A percentile compares a stretch with the other conserved stretches of the same genome.
Evolutionary conservation across 208 protist genomes (phyloP).

Genomic region (Leishmania lainsoni): DNA sequence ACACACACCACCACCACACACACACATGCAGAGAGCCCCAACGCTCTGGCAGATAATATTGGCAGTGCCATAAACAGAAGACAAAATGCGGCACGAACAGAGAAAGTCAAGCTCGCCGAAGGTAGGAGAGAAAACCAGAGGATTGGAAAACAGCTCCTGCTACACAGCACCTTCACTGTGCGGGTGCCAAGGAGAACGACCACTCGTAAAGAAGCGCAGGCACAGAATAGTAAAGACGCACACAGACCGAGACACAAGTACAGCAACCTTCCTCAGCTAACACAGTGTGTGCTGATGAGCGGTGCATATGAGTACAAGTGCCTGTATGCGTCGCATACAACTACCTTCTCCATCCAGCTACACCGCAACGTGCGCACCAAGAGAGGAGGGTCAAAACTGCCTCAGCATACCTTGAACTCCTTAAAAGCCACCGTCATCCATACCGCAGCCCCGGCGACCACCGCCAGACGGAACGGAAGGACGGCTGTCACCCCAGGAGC

Average conservation of each 20-base stretch:
- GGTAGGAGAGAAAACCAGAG: background rate
- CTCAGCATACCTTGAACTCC: background rate
- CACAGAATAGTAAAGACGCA: background rate
- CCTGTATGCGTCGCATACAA: background rate
- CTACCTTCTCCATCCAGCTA: background rate
- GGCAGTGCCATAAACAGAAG: background rate
- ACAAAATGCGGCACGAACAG: background rate
- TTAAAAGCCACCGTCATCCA: slow-evolving; percentile 85
- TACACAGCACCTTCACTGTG: background rate
- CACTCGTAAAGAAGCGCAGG: background rate
- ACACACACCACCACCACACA: slow-evolving; percentile 8
- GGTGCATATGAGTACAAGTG: background rate
- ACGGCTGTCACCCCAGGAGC: slow-evolving; percentile 27
- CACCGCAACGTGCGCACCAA: background rate
- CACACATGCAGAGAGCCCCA: background rate
- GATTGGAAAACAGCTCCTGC: too few relatives aligned
- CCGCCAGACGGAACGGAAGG: slow-evolving; percentile 15
- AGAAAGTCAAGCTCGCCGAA: background rate
- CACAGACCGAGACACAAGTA: background rate
- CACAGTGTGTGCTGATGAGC: background rate
- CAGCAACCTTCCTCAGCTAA: background rate
- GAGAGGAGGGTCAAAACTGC: background rate
- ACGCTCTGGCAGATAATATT: background rate
- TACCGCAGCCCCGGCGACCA: slow-evolving; percentile 20
- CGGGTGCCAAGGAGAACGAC: background rate